A percentile compares a stretch with the other conserved stretches of the same genome.
These are phyloP conservation scores for Passalora sequoiae DNA, from an alignment of 2,329 filamentous ascomycete genomes.

Conservation along the genomic window DNA sequence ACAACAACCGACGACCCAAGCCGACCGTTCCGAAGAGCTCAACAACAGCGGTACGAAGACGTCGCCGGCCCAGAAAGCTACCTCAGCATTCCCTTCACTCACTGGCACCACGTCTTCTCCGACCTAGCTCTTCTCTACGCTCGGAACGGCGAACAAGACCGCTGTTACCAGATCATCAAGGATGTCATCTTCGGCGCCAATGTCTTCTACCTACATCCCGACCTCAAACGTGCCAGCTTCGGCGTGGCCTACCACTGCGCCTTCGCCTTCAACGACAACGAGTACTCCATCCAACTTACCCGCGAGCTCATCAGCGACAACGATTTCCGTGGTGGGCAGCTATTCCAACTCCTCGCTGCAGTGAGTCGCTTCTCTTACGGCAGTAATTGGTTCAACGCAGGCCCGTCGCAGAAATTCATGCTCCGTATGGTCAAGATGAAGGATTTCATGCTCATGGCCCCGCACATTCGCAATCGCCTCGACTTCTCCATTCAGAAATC, in stretches of 20 bases:
- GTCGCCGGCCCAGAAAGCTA: constrained; percentile 49
- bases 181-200: constrained; percentile 70
- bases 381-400: constrained; percentile 69
- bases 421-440: constrained; percentile 86
- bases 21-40: not conserved
- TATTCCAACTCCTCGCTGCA: constrained; percentile 75
- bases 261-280: constrained; percentile 69
- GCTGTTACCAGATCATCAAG: constrained; percentile 75
- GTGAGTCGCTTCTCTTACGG: constrained; percentile 73
- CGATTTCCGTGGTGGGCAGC: constrained; percentile 64
- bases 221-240: constrained; percentile 26
- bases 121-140: constrained; percentile 78
- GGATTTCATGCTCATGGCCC: constrained; percentile 62
- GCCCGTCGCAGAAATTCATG: constrained; percentile 83
- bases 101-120: constrained; percentile 86
- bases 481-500: constrained; percentile 40
- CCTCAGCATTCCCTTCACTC: constrained; percentile 72
- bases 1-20: not conserved
- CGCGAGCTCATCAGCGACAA: constrained; percentile 79
- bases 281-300: constrained; percentile 67
- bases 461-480: constrained; percentile 44
- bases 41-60: constrained; percentile 19
- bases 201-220: constrained; percentile 63
- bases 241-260: constrained; percentile 57
- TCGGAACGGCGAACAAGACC: constrained; percentile 58